Percentiles rank a stretch among this genome's conserved stretches.
These are phyloP conservation scores for Fusarium sublunatum DNA, from an alignment of 2,329 filamentous ascomycete species.

Conservation along the genomic window DNA sequence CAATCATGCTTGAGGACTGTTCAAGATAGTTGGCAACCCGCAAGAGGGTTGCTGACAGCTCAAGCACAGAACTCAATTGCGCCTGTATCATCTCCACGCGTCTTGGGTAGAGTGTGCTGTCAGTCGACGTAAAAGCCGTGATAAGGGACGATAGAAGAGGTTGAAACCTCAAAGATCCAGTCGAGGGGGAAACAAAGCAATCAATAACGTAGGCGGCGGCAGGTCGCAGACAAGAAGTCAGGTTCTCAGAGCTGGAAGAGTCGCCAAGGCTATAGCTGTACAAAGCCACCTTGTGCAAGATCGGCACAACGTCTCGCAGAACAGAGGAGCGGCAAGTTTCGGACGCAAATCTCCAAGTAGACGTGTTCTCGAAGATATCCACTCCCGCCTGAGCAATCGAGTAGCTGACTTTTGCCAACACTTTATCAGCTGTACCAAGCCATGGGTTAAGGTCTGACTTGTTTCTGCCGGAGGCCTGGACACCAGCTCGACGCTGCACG, in stretches of 20 bases:
- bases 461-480: conserved; percentile 61
- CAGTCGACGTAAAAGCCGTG: conserved; percentile 57
- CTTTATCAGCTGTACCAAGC: conserved; percentile 81
- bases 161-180: conserved; percentile 78
- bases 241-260: conserved; percentile 55
- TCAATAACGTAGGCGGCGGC: conserved; percentile 82
- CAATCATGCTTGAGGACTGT: conserved; percentile 72
- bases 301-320: conserved; percentile 72
- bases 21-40: conserved; percentile 74
- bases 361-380: conserved; percentile 86
- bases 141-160: conserved; percentile 79
- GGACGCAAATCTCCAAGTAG: conserved; percentile 83
- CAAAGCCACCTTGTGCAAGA: conserved; percentile 77
- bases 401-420: conserved; percentile 76
- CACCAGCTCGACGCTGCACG: conserved; percentile 71
- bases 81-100: conserved; percentile 65
- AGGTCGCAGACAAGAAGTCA: conserved; percentile 73
- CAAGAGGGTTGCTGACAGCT: conserved; percentile 76
- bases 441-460: conserved; percentile 65
- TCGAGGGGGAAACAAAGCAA: conserved; percentile 77
- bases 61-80: conserved; percentile 73
- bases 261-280: conserved; percentile 82
- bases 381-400: conserved; percentile 80
- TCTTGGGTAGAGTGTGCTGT: conserved; percentile 71
- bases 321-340: conserved; percentile 76